phyloP scores from a whole-genome alignment of 1,284 basidiomycete genomes.

The Cutaneotrichosporon cyanovorans region DNA sequence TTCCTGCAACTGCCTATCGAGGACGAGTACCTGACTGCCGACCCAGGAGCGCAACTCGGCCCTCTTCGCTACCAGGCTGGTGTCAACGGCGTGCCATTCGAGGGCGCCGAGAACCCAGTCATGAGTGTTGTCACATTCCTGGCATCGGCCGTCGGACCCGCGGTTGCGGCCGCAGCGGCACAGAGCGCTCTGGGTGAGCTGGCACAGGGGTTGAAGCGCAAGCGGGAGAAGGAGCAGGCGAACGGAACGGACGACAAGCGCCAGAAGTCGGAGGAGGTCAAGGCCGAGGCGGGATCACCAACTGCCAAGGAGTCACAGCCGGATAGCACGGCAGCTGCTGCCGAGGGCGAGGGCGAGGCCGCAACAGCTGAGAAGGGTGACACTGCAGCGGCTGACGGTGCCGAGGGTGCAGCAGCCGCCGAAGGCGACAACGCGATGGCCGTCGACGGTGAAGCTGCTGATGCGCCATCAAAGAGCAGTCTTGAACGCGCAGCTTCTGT shows the following conservation, averaged over 20 bases:
- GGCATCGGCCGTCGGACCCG: conserved; percentile 82
- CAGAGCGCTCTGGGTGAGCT: conserved; percentile 70
- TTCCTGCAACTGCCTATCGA: conserved; percentile 97
- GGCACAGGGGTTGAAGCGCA: conserved; percentile 59
- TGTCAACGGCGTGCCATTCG: conserved; percentile 66
- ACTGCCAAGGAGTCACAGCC: background rate
- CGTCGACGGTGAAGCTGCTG: background rate
- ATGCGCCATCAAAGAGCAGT: conserved; percentile 61
- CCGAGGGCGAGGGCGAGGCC: conserved; percentile 15
- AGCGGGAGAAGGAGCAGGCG: conserved; percentile 43
- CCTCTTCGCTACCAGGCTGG: conserved; percentile 59
- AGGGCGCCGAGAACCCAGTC: conserved; percentile 92
- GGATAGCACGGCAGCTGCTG: conserved; percentile 12
- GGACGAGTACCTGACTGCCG: conserved; percentile 63
- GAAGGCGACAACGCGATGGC: conserved; percentile 17
- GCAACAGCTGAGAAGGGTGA: conserved; percentile 6
- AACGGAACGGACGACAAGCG: conserved; percentile 16
- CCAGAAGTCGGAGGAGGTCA: conserved; percentile 11
- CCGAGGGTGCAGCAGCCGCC: conserved; percentile 36
- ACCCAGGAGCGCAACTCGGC: conserved; percentile 54
- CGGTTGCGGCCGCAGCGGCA: conserved; percentile 86
- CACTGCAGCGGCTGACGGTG: conserved; percentile 12
- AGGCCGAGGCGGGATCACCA: conserved; percentile 10
- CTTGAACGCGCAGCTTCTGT: conserved; percentile 71
- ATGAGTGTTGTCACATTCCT: conserved; percentile 98